These are phyloP conservation scores for Pseudogymnoascus sp. DNA, from an alignment of 2,329 filamentous ascomycete genomes.

Conservation along the genomic window DNA sequence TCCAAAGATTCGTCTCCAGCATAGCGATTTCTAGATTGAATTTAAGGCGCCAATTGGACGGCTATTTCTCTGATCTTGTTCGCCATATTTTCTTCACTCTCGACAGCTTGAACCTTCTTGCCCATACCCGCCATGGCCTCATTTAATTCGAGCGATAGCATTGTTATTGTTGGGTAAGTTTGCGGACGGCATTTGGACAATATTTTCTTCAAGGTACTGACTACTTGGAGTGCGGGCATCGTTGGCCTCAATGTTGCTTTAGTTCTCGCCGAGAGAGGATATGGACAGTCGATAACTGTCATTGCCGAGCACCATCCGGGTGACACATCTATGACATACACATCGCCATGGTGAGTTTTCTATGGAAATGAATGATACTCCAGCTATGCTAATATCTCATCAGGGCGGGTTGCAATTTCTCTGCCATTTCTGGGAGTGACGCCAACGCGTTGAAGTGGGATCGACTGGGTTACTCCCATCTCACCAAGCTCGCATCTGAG, in stretches of 20 bases:
- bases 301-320: constrained; percentile 37
- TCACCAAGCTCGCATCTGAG: constrained; percentile 30
- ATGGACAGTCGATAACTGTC: constrained; percentile 31
- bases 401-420: constrained; percentile 40
- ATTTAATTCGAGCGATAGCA: constrained; percentile 4
- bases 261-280: constrained; percentile 31
- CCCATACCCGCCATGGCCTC: background rate
- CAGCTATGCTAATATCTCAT: background rate
- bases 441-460: constrained; percentile 38
- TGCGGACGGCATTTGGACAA: background rate
- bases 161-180: constrained; percentile 9
- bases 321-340: constrained; percentile 34
- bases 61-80: background rate
- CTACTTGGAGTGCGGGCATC: constrained; percentile 25
- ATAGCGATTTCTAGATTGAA: background rate
- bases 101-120: background rate
- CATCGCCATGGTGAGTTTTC: constrained; percentile 34
- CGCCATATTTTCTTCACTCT: background rate
- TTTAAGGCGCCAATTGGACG: background rate
- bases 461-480: constrained; percentile 32
- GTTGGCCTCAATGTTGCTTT: constrained; percentile 35
- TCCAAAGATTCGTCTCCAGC: background rate
- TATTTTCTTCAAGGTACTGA: background rate
- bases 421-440: constrained; percentile 37
- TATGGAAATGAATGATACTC: background rate